Evolutionary conservation across 1,284 basidiomycete species (phyloP).

Genomic region (Apiotrichum brassicae): DNA sequence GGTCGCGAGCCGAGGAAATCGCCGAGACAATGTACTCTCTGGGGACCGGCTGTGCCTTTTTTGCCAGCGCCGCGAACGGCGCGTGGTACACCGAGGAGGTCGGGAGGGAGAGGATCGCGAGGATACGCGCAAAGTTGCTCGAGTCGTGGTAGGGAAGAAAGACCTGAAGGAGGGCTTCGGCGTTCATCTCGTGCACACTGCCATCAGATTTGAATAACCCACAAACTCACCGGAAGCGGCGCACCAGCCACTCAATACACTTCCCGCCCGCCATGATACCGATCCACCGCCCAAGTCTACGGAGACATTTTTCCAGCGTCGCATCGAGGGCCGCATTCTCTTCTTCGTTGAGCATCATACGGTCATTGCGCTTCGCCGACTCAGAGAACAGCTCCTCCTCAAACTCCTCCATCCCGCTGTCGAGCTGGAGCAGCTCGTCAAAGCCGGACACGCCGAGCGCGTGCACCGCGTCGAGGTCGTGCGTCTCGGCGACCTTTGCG

Average conservation of each 20-base stretch:
- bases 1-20: constrained; percentile 51
- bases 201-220: not conserved
- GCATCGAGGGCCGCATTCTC: constrained; percentile 57
- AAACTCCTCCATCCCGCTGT: constrained; percentile 50
- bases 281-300: constrained; percentile 70
- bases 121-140: constrained; percentile 87
- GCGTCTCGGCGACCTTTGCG: constrained; percentile 65
- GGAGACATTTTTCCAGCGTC: constrained; percentile 54
- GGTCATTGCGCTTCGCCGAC: constrained; percentile 65
- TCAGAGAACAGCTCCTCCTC: constrained; percentile 80
- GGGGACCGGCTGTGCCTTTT: constrained; percentile 64
- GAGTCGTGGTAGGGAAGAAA: constrained; percentile 96
- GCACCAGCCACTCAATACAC: constrained; percentile 92
- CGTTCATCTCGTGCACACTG: constrained; percentile 91
- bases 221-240: constrained; percentile 70
- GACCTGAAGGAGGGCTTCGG: constrained; percentile 66
- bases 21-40: constrained; percentile 66
- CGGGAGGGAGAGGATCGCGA: constrained; percentile 74
- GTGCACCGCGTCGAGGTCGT: constrained; percentile 82
- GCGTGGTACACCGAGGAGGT: constrained; percentile 38
- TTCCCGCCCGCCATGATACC: constrained; percentile 75
- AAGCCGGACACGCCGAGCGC: constrained; percentile 76
- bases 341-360: constrained; percentile 68
- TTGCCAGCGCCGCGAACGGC: constrained; percentile 66
- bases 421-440: constrained; percentile 59